Conservation (phyloP, 805 yeast genomes). For the Myxozyma neglecta region DNA sequence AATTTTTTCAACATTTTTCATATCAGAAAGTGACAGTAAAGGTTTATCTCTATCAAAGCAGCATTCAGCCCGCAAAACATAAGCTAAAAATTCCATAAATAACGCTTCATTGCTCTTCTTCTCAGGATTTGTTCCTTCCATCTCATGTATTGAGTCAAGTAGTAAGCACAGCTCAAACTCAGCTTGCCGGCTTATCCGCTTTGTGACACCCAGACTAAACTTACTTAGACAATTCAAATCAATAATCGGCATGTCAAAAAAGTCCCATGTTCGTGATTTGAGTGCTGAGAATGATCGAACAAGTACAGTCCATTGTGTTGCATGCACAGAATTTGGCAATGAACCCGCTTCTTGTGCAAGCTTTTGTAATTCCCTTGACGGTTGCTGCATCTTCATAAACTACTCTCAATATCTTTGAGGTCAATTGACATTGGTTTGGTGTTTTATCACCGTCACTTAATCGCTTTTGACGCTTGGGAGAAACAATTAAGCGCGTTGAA, state of each 20-base stretch:
- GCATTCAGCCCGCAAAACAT: conserved; percentile 14
- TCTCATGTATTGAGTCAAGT: background rate
- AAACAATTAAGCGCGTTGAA: background rate
- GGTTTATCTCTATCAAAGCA: conserved; percentile 14
- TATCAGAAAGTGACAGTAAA: background rate
- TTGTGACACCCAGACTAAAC: background rate
- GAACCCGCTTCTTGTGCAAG: background rate
- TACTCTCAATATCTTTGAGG: no score
- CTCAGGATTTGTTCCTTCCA: background rate
- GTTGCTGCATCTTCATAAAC: no score
- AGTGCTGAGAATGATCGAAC: conserved; percentile 14
- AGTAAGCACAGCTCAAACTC: conserved; percentile 10
- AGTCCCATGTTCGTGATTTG: conserved; percentile 19
- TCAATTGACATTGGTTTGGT: background rate
- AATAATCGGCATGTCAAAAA: conserved; percentile 3
- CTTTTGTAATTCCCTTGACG: background rate
- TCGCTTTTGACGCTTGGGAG: background rate
- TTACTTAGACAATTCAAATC: background rate
- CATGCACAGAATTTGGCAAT: background rate
- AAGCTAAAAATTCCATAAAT: background rate
- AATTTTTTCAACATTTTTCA: background rate
- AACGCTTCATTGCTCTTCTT: background rate
- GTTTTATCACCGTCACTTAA: background rate
- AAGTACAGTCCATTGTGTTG: conserved; percentile 9
- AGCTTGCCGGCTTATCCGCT: conserved; percentile 3